A percentile compares a stretch with the other conserved stretches of the same genome.
phyloP scores from a whole-genome alignment of 768 basidiomycete species.

The Leucocoprinus sp. region DNA sequence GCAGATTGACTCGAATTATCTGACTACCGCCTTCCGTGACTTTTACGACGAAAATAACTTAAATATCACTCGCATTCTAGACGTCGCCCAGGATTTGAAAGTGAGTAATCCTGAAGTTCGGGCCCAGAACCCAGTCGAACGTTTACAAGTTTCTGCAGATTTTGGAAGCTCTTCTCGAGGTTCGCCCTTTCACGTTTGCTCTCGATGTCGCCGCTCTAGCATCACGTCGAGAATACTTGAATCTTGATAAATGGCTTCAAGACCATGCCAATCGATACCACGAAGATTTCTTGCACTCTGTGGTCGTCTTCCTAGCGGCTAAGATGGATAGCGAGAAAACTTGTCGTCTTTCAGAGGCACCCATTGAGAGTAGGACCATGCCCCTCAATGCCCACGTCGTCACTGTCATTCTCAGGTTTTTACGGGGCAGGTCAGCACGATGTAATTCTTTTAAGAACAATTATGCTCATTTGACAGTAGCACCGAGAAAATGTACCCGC shows the following conservation, averaged over 20 bases:
- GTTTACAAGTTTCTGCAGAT: slow-evolving; percentile 42
- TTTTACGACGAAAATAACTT: slow-evolving; percentile 89
- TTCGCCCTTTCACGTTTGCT: slow-evolving; percentile 82
- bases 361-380: slow-evolving; percentile 75
- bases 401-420: slow-evolving; percentile 84
- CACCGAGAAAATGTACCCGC: slow-evolving; percentile 63
- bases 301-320: slow-evolving; percentile 82
- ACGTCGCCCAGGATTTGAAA: slow-evolving; percentile 93
- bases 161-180: slow-evolving; percentile 84
- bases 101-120: slow-evolving; percentile 30
- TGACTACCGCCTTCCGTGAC: slow-evolving; percentile 82
- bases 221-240: slow-evolving; percentile 86
- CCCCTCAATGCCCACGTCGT: slow-evolving; percentile 81
- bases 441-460: not conserved
- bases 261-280: slow-evolving; percentile 81
- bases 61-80: slow-evolving; percentile 90
- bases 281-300: slow-evolving; percentile 76
- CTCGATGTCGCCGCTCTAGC: slow-evolving; percentile 93
- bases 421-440: slow-evolving; percentile 62
- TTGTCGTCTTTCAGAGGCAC: slow-evolving; percentile 67
- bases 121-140: not conserved
- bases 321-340: slow-evolving; percentile 90
- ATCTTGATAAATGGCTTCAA: slow-evolving; percentile 94
- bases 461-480: slow-evolving; percentile 26
- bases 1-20: slow-evolving; percentile 81